Conservation (phyloP, 192 early-diverging fungal species). For the Pilobolus umbonatus region DNA sequence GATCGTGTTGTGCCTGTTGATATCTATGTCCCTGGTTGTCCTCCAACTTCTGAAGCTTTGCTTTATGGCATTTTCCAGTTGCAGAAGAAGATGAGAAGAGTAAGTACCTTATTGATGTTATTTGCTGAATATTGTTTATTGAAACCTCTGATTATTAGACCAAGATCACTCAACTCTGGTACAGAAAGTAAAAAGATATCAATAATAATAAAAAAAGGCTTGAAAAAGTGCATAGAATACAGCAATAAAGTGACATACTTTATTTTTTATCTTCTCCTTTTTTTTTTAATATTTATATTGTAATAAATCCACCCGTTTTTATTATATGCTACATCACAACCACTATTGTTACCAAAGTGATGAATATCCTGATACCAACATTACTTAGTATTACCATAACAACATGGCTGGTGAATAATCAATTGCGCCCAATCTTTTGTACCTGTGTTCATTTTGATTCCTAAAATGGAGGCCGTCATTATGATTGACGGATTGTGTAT, state of each 20-base stretch:
- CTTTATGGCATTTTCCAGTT: slow-evolving; percentile 95
- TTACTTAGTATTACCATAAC: too few species aligned
- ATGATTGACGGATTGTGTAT: too few species aligned
- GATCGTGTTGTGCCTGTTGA: slow-evolving; percentile 93
- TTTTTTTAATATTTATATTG: not conserved
- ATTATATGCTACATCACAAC: too few species aligned
- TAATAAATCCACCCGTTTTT: too few species aligned
- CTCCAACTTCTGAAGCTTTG: slow-evolving; percentile 95
- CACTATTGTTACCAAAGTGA: too few species aligned
- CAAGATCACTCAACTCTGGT: slow-evolving; percentile 72
- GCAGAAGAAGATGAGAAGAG: slow-evolving; percentile 96
- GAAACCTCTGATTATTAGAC: slow-evolving; percentile 18
- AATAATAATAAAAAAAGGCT: slow-evolving; percentile 21
- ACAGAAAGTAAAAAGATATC: slow-evolving; percentile 58
- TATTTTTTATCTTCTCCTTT: slow-evolving; percentile 2
- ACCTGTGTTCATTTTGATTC: too few species aligned
- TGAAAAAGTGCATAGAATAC: slow-evolving; percentile 15
- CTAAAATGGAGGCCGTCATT: too few species aligned
- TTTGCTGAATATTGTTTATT: not conserved
- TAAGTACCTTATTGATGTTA: slow-evolving; percentile 5
- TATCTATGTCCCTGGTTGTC: slow-evolving; percentile 97
- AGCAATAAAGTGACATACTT: not conserved
- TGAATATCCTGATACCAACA: too few species aligned
- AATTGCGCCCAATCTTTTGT: too few species aligned
- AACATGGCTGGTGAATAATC: too few species aligned